Evolutionary conservation across 352 stramenopile genomes (phyloP), one percentile per base, ranked within the genome.

Genomic region (Phytophthora pistaciae): DNA sequence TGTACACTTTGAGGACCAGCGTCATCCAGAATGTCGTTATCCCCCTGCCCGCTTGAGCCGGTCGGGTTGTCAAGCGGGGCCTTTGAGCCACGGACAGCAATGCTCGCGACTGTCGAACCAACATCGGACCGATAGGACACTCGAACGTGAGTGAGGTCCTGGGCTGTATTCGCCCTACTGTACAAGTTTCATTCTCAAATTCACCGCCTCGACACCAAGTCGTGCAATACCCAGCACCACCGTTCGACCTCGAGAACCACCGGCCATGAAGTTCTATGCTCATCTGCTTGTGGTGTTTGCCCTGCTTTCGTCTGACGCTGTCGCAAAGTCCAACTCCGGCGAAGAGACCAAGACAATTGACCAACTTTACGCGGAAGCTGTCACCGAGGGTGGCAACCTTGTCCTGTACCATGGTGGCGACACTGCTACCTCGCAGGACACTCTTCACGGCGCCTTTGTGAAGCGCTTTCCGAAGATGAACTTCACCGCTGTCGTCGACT

Each of bases 381-480:
- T 83, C 36, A 62, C 64, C 5, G 79, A 88, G 72, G 79, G 79
- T 6, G 84, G 78, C 50, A 79, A 82, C 13, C 77, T 88, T 49
- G 71, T 84, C 21, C 25, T 80, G 8, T 85, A 85, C 60, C 56
- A 68, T 27, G 74, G 77, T 14, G 77, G 75, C 14, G 77, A 87
- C 44, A 74, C 59, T 11, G 48, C 71, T 4, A 68, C 56, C 2
- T 75, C 80, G 55, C 68, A 74, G 33, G 49, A 73, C 33, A 33
- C 11, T 6, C 25, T 77, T 4, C 52, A 61, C 14, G 54, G 69
- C 14, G 65, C 68, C 9, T 75, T 78, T 50, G 23, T 27, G 0
- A 57, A 57, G 0, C 60, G 74, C 4, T 85, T 79, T 66, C 79
- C 84, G n/a, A 57, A 81, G 14, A 71, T 91, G 64, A 88, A 88